phyloP scores from a whole-genome alignment of 2,329 filamentous ascomycete genomes.

The Aspergillus sp. region DNA sequence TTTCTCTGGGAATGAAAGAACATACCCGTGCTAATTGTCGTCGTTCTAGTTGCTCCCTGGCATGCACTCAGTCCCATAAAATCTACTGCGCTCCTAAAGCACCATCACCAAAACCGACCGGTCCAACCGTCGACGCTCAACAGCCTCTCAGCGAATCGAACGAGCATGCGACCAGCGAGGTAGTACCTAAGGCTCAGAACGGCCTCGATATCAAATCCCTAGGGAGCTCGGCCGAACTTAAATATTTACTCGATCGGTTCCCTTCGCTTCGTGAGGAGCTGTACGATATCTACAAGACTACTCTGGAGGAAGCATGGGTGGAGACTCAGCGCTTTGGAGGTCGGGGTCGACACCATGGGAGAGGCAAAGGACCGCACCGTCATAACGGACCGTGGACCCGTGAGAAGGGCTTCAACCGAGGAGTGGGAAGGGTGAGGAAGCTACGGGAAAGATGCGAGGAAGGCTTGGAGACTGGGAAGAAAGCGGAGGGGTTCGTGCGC shows the following conservation, averaged over 20 bases:
- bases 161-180: slow-evolving; percentile 10
- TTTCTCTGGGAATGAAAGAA: neutral
- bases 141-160: slow-evolving; percentile 14
- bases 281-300: slow-evolving; percentile 45
- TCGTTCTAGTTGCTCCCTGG: slow-evolving; percentile 46
- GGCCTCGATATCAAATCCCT: slow-evolving; percentile 19
- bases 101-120: slow-evolving; percentile 17
- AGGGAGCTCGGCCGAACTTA: slow-evolving; percentile 36
- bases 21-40: slow-evolving; percentile 1
- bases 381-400: slow-evolving; percentile 42
- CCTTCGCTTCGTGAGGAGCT: slow-evolving; percentile 44
- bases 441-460: slow-evolving; percentile 41
- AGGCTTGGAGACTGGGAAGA: slow-evolving; percentile 32
- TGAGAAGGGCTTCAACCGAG: slow-evolving; percentile 48
- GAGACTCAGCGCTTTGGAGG: slow-evolving; percentile 30
- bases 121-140: slow-evolving; percentile 15
- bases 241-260: slow-evolving; percentile 40
- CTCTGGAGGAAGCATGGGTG: slow-evolving; percentile 45
- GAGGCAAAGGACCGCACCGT: slow-evolving; percentile 30
- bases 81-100: slow-evolving; percentile 42
- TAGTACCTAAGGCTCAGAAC: slow-evolving; percentile 7
- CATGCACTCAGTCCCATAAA: slow-evolving; percentile 49
- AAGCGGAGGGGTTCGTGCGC: slow-evolving; percentile 41
- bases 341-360: slow-evolving; percentile 29
- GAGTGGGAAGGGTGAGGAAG: slow-evolving; percentile 42